Percentiles rank a stretch among this genome's conserved stretches.
Conservation (phyloP, 768 basidiomycete genomes). For the Boletus coccyginus region DNA sequence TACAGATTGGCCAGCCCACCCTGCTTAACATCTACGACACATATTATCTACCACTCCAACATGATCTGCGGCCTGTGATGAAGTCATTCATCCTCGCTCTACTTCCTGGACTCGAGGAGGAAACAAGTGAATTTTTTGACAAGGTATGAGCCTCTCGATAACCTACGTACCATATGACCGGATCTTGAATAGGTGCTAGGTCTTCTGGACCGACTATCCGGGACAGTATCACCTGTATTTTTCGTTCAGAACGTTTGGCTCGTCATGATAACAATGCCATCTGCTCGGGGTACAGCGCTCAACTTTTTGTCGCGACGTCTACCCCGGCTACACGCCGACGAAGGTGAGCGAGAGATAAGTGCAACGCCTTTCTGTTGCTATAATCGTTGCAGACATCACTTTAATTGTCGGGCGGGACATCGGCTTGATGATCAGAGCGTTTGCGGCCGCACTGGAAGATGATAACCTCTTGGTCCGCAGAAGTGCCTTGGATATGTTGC, state of each 20-base stretch:
- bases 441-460: conserved; percentile 89
- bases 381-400: conserved; percentile 49
- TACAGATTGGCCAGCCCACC: conserved; percentile 53
- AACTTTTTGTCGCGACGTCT: conserved; percentile 84
- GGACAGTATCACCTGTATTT: conserved; percentile 81
- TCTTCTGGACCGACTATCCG: conserved; percentile 78
- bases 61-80: conserved; percentile 79
- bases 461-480: conserved; percentile 89
- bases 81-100: conserved; percentile 93
- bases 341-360: conserved; percentile 46
- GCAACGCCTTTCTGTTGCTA: conserved; percentile 1
- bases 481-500: conserved; percentile 78
- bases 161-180: background rate
- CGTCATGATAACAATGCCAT: conserved; percentile 84
- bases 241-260: conserved; percentile 97
- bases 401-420: conserved; percentile 79
- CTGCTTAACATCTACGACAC: conserved; percentile 91
- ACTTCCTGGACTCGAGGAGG: conserved; percentile 94
- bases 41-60: conserved; percentile 85
- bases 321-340: conserved; percentile 64
- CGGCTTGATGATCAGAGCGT: conserved; percentile 92
- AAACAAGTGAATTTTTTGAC: conserved; percentile 96
- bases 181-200: conserved; percentile 58
- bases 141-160: conserved; percentile 44
- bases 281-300: conserved; percentile 80